phyloP scores from a whole-genome alignment of 2,329 filamentous ascomycete genomes.

The Hypoxylon sp. region DNA sequence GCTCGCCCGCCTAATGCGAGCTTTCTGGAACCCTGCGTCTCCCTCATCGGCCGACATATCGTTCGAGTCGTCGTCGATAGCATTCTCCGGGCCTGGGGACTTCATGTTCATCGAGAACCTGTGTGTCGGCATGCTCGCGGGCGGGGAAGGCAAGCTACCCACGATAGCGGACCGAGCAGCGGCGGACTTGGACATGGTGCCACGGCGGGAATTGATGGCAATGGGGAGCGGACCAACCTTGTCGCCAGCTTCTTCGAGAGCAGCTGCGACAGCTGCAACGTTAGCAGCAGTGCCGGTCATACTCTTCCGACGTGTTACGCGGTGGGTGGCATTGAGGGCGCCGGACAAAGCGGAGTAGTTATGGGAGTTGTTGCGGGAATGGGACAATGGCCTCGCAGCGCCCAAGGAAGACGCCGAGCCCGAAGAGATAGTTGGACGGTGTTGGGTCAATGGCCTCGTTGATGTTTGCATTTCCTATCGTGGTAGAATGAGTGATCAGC shows the following conservation, averaged over 20 bases:
- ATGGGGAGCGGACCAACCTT: slow-evolving; percentile 69
- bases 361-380: slow-evolving; percentile 81
- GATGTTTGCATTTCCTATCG: slow-evolving; percentile 73
- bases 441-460: slow-evolving; percentile 75
- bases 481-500: slow-evolving; percentile 56
- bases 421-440: slow-evolving; percentile 71
- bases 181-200: slow-evolving; percentile 75
- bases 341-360: slow-evolving; percentile 84
- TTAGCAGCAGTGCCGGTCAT: slow-evolving; percentile 82
- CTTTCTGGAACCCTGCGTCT: slow-evolving; percentile 62
- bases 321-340: slow-evolving; percentile 83
- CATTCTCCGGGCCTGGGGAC: slow-evolving; percentile 67
- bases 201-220: slow-evolving; percentile 71
- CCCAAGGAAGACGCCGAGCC: slow-evolving; percentile 70
- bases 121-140: slow-evolving; percentile 75
- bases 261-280: slow-evolving; percentile 80
- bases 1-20: slow-evolving; percentile 75
- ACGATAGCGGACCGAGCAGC: slow-evolving; percentile 66
- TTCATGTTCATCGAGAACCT: slow-evolving; percentile 65
- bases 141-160: slow-evolving; percentile 72
- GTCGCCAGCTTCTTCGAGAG: slow-evolving; percentile 75
- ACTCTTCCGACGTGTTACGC: slow-evolving; percentile 93
- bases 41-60: slow-evolving; percentile 70
- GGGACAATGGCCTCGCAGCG: slow-evolving; percentile 67
- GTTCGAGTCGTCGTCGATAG: slow-evolving; percentile 76